These are phyloP conservation scores for Xylaria sp. DNA, from an alignment of 2,329 filamentous ascomycete genomes.

Conservation along the genomic window DNA sequence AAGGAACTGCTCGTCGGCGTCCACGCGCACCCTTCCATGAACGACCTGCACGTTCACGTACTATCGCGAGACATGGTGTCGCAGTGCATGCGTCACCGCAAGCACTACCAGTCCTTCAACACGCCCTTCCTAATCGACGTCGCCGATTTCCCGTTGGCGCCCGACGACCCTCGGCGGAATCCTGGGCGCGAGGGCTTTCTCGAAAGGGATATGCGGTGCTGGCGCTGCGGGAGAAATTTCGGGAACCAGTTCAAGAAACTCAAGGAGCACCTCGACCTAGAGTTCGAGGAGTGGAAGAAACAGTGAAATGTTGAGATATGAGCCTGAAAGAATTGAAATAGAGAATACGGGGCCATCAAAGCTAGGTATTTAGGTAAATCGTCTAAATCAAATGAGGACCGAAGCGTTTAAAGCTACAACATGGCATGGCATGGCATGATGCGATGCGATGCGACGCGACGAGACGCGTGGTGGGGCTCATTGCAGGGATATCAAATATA, in stretches of 20 bases:
- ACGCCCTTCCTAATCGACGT: constrained; percentile 85
- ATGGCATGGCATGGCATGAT: background rate
- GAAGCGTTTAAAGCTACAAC: background rate
- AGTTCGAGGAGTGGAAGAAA: constrained; percentile 80
- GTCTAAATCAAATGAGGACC: background rate
- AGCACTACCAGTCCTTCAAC: constrained; percentile 93
- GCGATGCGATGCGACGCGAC: background rate
- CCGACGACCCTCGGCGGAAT: constrained; percentile 71
- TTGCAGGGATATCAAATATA: constrained; percentile 4
- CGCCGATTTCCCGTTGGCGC: constrained; percentile 79
- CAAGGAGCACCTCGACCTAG: constrained; percentile 70
- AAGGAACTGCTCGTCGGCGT: constrained; percentile 80
- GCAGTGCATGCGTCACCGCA: constrained; percentile 76
- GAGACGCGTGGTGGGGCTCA: constrained; percentile 25
- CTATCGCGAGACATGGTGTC: constrained; percentile 83
- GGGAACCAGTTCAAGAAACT: constrained; percentile 73
- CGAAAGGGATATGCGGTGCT: constrained; percentile 77
- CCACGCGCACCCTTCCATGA: constrained; percentile 92
- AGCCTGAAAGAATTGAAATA: background rate
- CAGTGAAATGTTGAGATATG: constrained; percentile 56
- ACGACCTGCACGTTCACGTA: constrained; percentile 90
- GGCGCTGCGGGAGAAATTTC: constrained; percentile 83
- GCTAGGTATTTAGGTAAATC: background rate
- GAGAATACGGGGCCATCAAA: background rate
- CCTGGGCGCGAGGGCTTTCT: constrained; percentile 69